Percentiles rank a stretch among this genome's conserved stretches.
Evolutionary conservation across 2,329 filamentous ascomycete species (phyloP).

Genomic region (Ophiostoma novo-ulmi): DNA sequence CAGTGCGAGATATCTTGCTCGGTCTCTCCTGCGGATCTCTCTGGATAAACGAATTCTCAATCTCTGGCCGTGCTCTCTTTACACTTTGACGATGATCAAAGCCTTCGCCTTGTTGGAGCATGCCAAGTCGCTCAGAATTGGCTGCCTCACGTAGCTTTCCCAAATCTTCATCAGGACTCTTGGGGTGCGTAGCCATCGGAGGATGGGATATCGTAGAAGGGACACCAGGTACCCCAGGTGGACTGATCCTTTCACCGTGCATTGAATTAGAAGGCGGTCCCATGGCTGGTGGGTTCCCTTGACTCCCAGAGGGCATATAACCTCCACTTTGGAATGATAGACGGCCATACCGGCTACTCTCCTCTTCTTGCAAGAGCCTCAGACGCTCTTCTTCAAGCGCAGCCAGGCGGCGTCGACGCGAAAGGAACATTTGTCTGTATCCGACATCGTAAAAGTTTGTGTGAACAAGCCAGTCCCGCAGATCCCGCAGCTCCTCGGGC

Average conservation of each 20-base stretch:
- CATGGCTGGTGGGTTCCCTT: background rate
- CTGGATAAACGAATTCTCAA: too few relatives aligned
- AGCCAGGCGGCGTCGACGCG: constrained; percentile 13
- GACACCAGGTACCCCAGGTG: background rate
- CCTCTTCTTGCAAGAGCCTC: constrained; percentile 10
- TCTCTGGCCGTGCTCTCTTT: constrained; percentile 2
- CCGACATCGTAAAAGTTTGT: constrained; percentile 16
- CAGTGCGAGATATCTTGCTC: background rate
- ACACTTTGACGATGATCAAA: background rate
- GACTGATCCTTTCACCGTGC: background rate
- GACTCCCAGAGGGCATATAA: background rate
- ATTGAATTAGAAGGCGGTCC: background rate
- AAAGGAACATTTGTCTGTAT: constrained; percentile 8
- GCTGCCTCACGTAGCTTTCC: background rate
- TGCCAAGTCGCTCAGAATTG: background rate
- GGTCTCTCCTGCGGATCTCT: background rate
- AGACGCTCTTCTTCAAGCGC: constrained; percentile 14
- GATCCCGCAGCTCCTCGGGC: background rate
- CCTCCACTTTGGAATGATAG: background rate
- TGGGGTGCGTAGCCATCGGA: background rate
- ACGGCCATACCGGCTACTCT: background rate
- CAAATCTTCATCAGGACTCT: background rate
- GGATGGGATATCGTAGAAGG: background rate
- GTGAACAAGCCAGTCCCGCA: constrained; percentile 13
- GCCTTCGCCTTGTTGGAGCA: background rate